Conservation (phyloP, 1,284 basidiomycete genomes). For the Exobasidium cylindrosporum region DNA sequence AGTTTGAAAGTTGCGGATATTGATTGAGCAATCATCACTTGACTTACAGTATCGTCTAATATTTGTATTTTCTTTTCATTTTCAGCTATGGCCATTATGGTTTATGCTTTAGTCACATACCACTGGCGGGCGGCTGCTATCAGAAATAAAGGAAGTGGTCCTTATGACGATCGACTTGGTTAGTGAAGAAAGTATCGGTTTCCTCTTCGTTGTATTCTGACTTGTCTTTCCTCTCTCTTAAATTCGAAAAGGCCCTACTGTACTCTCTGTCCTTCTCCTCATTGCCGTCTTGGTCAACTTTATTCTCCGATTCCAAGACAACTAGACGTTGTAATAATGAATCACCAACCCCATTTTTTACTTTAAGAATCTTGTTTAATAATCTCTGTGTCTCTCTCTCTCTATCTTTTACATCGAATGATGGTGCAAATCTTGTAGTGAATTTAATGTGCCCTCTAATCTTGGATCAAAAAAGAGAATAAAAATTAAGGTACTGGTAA, state of each 20-base stretch:
- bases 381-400: too few relatives aligned
- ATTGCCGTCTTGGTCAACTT: conserved; percentile 55
- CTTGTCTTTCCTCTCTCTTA: background rate
- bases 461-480: too few relatives aligned
- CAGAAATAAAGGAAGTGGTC: conserved; percentile 81
- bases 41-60: background rate
- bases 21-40: background rate
- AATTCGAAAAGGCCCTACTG: conserved; percentile 38
- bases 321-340: conserved; percentile 1
- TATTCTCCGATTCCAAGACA: conserved; percentile 45
- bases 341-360: too few relatives aligned
- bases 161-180: conserved; percentile 93
- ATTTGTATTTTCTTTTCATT: conserved; percentile 3
- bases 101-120: conserved; percentile 90
- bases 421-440: too few relatives aligned
- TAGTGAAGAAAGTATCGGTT: conserved; percentile 15
- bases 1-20: conserved; percentile 44
- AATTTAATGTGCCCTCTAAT: too few relatives aligned
- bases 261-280: conserved; percentile 53
- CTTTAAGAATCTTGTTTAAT: too few relatives aligned
- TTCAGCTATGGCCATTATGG: conserved; percentile 90
- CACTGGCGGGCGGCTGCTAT: conserved; percentile 95
- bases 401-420: too few relatives aligned
- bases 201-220: background rate
- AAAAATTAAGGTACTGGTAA: too few relatives aligned